These are phyloP conservation scores for Alternaria atra DNA, from an alignment of 2,329 filamentous ascomycete species.

Conservation along the genomic window DNA sequence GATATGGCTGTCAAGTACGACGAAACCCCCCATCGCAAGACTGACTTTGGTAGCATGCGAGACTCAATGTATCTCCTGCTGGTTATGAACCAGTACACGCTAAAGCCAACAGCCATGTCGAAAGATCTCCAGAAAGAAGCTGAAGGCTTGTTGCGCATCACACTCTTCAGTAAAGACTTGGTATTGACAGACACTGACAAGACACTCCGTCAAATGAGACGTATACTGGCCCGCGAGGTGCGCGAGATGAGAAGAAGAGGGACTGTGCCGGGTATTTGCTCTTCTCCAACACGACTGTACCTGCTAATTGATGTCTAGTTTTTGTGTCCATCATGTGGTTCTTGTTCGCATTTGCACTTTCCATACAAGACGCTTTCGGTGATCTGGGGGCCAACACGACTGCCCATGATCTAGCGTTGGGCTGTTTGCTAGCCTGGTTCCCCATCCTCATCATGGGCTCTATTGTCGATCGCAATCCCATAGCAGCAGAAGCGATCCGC, in stretches of 20 bases:
- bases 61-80: slow-evolving; percentile 58
- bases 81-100: slow-evolving; percentile 57
- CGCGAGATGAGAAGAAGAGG: slow-evolving; percentile 54
- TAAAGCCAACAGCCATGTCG: slow-evolving; percentile 37
- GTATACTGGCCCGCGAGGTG: slow-evolving; percentile 52
- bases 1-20: slow-evolving; percentile 51
- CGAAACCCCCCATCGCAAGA: slow-evolving; percentile 34
- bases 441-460: slow-evolving; percentile 56
- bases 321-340: slow-evolving; percentile 58
- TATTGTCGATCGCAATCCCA: slow-evolving; percentile 59
- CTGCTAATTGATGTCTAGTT: slow-evolving; percentile 26
- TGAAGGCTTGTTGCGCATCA: slow-evolving; percentile 53
- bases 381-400: slow-evolving; percentile 52
- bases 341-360: slow-evolving; percentile 49
- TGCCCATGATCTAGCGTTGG: slow-evolving; percentile 57
- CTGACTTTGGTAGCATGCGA: slow-evolving; percentile 50
- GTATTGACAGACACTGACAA: slow-evolving; percentile 38
- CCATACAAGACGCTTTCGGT: slow-evolving; percentile 49
- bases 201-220: slow-evolving; percentile 45
- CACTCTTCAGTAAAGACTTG: slow-evolving; percentile 53
- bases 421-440: slow-evolving; percentile 57
- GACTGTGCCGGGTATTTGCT: slow-evolving; percentile 42
- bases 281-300: rapidly evolving
- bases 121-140: slow-evolving; percentile 39
- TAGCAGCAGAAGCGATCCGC: slow-evolving; percentile 52